A percentile compares a stretch with the other conserved stretches of the same genome.
Evolutionary conservation across 2,329 filamentous ascomycete genomes (phyloP).

Genomic region (Hypoxylon sp.): DNA sequence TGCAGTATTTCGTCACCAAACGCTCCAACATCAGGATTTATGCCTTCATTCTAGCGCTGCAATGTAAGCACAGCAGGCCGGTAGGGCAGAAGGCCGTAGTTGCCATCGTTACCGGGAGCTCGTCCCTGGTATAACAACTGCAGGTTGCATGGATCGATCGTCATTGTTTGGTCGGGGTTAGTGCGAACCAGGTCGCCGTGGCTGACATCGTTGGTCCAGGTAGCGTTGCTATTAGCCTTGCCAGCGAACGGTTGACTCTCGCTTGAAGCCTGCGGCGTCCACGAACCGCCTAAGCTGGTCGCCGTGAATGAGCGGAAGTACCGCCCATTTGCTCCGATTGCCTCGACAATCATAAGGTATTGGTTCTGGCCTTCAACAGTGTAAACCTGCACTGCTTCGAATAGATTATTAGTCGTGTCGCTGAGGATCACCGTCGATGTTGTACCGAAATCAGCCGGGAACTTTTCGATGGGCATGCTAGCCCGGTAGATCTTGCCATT

Average conservation of each 20-base stretch:
- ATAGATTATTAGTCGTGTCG: constrained; percentile 70
- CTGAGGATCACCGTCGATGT: constrained; percentile 65
- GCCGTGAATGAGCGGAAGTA: constrained; percentile 79
- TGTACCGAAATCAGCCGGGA: constrained; percentile 73
- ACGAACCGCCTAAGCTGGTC: constrained; percentile 67
- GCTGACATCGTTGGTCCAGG: constrained; percentile 77
- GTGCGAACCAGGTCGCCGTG: constrained; percentile 74
- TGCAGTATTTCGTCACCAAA: too few relatives aligned
- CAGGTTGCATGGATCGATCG: constrained; percentile 75
- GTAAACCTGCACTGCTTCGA: constrained; percentile 78
- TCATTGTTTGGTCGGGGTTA: constrained; percentile 73
- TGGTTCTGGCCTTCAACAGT: constrained; percentile 67
- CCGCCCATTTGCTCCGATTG: constrained; percentile 69
- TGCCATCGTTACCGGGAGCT: constrained; percentile 58
- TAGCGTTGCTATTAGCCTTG: constrained; percentile 74
- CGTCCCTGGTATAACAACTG: constrained; percentile 76
- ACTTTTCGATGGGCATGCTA: constrained; percentile 73
- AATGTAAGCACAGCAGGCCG: constrained; percentile 70
- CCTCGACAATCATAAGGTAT: constrained; percentile 79
- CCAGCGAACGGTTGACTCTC: constrained; percentile 76
- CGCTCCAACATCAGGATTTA: too few relatives aligned
- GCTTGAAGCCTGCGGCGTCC: constrained; percentile 70
- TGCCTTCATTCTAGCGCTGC: constrained; percentile 10
- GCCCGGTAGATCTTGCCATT: constrained; percentile 77
- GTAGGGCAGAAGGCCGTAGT: constrained; percentile 70